Conservation (phyloP, 805 yeast genomes). For the Sporopachydermia quercuum region DNA sequence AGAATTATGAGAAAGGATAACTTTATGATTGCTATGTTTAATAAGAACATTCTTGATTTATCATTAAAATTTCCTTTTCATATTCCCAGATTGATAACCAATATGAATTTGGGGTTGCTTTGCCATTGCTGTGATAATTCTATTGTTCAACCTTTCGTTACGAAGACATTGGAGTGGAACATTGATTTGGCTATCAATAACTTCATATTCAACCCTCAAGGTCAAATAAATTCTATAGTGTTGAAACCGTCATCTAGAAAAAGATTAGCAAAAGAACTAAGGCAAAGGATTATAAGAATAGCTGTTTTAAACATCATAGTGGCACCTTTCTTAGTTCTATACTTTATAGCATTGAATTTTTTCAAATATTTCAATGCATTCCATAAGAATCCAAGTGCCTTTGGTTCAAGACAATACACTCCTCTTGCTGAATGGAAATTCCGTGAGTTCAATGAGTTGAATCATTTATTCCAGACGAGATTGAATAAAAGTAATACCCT, state of each 20-base stretch:
- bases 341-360: slow-evolving; percentile 71
- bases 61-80: slow-evolving; percentile 37
- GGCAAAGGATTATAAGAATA: slow-evolving; percentile 72
- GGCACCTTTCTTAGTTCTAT: slow-evolving; percentile 76
- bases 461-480: slow-evolving; percentile 74
- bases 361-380: slow-evolving; percentile 88
- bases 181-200: slow-evolving; percentile 77
- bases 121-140: too few species aligned
- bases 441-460: slow-evolving; percentile 85
- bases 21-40: slow-evolving; percentile 79
- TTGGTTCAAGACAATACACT: slow-evolving; percentile 78
- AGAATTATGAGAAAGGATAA: slow-evolving; percentile 93
- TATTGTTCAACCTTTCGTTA: slow-evolving; percentile 31
- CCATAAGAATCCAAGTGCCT: slow-evolving; percentile 70
- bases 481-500: slow-evolving; percentile 62
- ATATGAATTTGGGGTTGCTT: slow-evolving; percentile 13
- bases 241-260: slow-evolving; percentile 58
- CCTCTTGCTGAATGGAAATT: slow-evolving; percentile 93
- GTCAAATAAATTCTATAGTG: slow-evolving; percentile 61
- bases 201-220: slow-evolving; percentile 68
- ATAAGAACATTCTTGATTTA: slow-evolving; percentile 58
- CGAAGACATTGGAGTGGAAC: slow-evolving; percentile 92
- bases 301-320: slow-evolving; percentile 71
- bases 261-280: slow-evolving; percentile 50
- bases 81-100: not conserved